phyloP scores from a whole-genome alignment of 129 eudicot species.

The Chrysanthemum makinoi region DNA sequence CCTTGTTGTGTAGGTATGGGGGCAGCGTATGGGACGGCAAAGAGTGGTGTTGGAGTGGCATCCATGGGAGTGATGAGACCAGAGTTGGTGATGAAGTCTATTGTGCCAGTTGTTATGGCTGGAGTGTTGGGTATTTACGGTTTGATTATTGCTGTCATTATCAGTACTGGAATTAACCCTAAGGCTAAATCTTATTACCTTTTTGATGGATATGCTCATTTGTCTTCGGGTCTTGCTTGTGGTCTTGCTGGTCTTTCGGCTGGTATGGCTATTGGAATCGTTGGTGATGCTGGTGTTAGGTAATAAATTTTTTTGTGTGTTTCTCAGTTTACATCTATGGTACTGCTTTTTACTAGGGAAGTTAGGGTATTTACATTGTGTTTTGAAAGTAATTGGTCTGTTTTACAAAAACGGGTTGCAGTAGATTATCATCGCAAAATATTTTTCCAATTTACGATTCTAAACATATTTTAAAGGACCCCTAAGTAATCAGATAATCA shows the following conservation, averaged over 20 bases:
- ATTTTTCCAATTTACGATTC: no score
- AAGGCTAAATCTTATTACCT: slow-evolving; percentile 75
- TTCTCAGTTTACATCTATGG: neutral
- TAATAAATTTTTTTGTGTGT: no score
- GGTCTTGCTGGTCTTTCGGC: slow-evolving; percentile 85
- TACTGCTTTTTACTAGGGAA: neutral
- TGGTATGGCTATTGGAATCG: slow-evolving; percentile 89
- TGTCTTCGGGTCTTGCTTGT: slow-evolving; percentile 84
- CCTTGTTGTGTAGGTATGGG: slow-evolving; percentile 62
- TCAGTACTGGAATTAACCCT: slow-evolving; percentile 86
- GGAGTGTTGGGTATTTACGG: slow-evolving; percentile 89
- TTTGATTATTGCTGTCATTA: slow-evolving; percentile 78
- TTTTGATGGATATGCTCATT: slow-evolving; percentile 80
- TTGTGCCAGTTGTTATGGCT: slow-evolving; percentile 94
- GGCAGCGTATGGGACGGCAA: slow-evolving; percentile 84
- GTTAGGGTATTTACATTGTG: no score
- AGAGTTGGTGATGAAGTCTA: slow-evolving; percentile 83
- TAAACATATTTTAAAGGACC: no score
- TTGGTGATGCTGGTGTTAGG: slow-evolving; percentile 85
- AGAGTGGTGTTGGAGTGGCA: slow-evolving; percentile 93
- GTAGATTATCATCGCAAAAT: no score
- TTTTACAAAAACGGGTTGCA: no score
- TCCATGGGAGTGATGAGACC: slow-evolving; percentile 96
- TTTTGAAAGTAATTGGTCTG: no score
- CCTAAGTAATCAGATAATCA: no score